Evolutionary conservation across 176 grass and related monocot genomes (phyloP), one percentile per base, ranked within the genome.

Genomic region (Oryza meridionalis): DNA sequence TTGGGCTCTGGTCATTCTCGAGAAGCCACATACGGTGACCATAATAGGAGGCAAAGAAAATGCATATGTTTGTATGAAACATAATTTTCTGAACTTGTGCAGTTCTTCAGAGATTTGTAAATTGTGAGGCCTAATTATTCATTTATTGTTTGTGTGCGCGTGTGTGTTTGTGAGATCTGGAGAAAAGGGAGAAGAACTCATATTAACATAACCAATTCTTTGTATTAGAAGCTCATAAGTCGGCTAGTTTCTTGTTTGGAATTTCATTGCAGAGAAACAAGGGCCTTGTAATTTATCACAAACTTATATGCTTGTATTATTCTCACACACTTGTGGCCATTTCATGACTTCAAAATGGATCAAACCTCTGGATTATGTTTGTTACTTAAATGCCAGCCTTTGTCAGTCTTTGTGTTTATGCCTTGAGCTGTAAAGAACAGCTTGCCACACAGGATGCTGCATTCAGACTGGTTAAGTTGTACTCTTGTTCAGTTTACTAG

Each of bases 21-120:
- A 88, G 96, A 63, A 94, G 93, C 67, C 91, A 90, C 86, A 99
- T 99, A 77, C 91, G 96, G 37, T 99, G 91, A 95, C 53, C 42
- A 73, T 22, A 67, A 73, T 22, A 67, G 72, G 58, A 77, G 77
- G 47, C 42, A 67, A 47, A 77, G 35, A 25, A 67, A 32, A 76
- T 72, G 46, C 27, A 68, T 67, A 61, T 42, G 67, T 66, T n/a
- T 78, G 31, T 63, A 25, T 40, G 25, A 27, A 72, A 79, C 59
- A 78, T 72, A 72, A 12, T 59, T 42, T 42, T 68, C 10, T 26
- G 35, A 63, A 46, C 61, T 50, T 87, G 84, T 87, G 84, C 77
- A 89, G 86, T 67, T 65, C 4, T 73, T 31, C 42, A 91, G 51
- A 84, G 71, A 77, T 81, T 37, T 86, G 88, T 90, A 93, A 24